Evolutionary conservation across 1,284 basidiomycete genomes (phyloP).

Genomic region (Leccinum subrobustum): DNA sequence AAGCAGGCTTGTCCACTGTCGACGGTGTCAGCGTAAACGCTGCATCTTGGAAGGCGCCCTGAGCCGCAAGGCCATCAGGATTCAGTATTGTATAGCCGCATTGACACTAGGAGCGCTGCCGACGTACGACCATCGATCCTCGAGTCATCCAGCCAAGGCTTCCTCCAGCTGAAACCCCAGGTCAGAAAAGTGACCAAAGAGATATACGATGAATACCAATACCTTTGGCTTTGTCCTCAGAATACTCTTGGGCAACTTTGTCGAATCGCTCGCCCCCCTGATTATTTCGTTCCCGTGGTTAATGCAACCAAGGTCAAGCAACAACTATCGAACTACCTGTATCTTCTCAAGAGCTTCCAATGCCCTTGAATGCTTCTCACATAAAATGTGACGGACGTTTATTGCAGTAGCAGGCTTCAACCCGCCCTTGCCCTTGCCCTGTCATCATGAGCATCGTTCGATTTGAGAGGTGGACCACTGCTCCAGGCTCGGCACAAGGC

Average conservation of each 20-base stretch:
- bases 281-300: conserved; percentile 1
- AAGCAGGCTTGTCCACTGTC: conserved; percentile 70
- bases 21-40: conserved; percentile 79
- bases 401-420: conserved; percentile 76
- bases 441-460: not conserved
- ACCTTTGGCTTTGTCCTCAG: conserved; percentile 86
- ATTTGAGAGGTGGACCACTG: not conserved
- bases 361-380: conserved; percentile 81
- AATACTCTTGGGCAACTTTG: conserved; percentile 83
- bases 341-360: conserved; percentile 76
- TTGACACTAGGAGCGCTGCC: not conserved
- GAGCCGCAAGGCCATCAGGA: not conserved
- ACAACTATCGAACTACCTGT: conserved; percentile 44
- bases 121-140: conserved; percentile 72
- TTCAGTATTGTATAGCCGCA: not conserved
- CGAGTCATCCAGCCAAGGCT: conserved; percentile 83
- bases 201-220: conserved; percentile 20
- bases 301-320: conserved; percentile 1
- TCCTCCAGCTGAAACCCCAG: conserved; percentile 60
- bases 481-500: not conserved
- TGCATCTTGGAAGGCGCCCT: conserved; percentile 79
- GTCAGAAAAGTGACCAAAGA: not conserved
- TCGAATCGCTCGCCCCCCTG: conserved; percentile 76
- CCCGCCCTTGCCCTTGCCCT: conserved; percentile 59
- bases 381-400: conserved; percentile 83